These are phyloP conservation scores for Psilocybe subaeruginosa DNA, from an alignment of 768 basidiomycete species.

Conservation along the genomic window DNA sequence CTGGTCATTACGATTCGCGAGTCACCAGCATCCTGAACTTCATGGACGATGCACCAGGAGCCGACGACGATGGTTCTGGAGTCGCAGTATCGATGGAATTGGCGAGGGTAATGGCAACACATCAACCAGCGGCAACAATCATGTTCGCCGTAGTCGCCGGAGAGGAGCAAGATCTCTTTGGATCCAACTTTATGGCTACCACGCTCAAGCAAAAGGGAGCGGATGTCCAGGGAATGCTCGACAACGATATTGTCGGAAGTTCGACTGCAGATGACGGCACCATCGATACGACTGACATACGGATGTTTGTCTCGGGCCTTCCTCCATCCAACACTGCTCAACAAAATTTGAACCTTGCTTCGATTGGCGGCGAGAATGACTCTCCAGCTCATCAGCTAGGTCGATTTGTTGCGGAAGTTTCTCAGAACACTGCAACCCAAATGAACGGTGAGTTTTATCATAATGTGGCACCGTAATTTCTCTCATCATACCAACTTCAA, in stretches of 20 bases:
- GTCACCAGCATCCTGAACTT: slow-evolving; percentile 41
- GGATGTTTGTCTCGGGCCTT: slow-evolving; percentile 56
- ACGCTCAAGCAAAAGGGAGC: slow-evolving; percentile 43
- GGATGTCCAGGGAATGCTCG: slow-evolving; percentile 59
- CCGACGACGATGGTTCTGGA: slow-evolving; percentile 57
- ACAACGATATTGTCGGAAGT: slow-evolving; percentile 61
- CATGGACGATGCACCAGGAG: slow-evolving; percentile 50
- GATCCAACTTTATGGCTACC: slow-evolving; percentile 50
- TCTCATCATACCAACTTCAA: not conserved
- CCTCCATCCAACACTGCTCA: slow-evolving; percentile 44
- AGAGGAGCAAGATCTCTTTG: slow-evolving; percentile 56
- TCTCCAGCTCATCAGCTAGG: slow-evolving; percentile 55
- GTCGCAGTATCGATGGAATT: slow-evolving; percentile 58
- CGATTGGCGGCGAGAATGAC: slow-evolving; percentile 60
- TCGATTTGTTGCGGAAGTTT: slow-evolving; percentile 53
- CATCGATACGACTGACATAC: slow-evolving; percentile 48
- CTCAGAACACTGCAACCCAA: slow-evolving; percentile 45
- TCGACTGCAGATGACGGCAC: slow-evolving; percentile 51
- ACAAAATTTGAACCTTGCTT: slow-evolving; percentile 34
- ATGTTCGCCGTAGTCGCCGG: slow-evolving; percentile 55
- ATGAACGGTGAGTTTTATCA: slow-evolving; percentile 47
- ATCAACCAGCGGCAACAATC: slow-evolving; percentile 50
- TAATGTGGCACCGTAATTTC: no score
- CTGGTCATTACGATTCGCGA: slow-evolving; percentile 59
- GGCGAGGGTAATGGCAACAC: slow-evolving; percentile 51